Evolutionary conservation across 2,329 filamentous ascomycete species (phyloP).

Genomic region (Fusarium drepaniforme): DNA sequence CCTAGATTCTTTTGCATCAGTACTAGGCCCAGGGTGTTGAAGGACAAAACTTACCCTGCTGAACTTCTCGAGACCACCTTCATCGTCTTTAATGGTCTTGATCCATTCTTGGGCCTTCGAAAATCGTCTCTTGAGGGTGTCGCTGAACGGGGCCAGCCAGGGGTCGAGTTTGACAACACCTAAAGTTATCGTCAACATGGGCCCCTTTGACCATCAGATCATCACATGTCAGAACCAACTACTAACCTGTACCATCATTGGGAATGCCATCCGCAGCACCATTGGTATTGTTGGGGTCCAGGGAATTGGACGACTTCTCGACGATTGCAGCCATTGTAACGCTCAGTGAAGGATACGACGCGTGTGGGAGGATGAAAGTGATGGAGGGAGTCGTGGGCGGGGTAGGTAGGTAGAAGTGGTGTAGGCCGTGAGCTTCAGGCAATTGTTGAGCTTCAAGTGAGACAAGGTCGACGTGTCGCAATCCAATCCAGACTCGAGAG

Average conservation of each 20-base stretch:
- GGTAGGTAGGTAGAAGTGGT: conserved; percentile 34
- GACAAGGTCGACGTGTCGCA: conserved; percentile 34
- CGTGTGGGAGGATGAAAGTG: conserved; percentile 27
- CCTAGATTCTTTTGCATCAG: conserved; percentile 62
- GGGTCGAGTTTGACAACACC: conserved; percentile 91
- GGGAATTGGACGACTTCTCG: conserved; percentile 59
- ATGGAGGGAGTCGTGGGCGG: conserved; percentile 41
- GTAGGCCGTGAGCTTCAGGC: conserved; percentile 33
- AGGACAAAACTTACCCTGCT: conserved; percentile 71
- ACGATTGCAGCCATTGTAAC: conserved; percentile 48
- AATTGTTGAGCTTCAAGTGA: conserved; percentile 39
- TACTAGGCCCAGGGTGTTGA: background rate
- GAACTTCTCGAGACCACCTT: conserved; percentile 94
- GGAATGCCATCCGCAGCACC: conserved; percentile 65
- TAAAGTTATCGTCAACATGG: conserved; percentile 52
- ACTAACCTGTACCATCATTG: conserved; percentile 79
- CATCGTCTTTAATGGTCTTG: conserved; percentile 81
- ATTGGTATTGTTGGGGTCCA: conserved; percentile 51
- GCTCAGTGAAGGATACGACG: conserved; percentile 20
- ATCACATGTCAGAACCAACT: conserved; percentile 28
- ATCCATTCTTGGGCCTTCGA: conserved; percentile 88
- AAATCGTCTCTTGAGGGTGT: conserved; percentile 81
- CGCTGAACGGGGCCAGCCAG: conserved; percentile 88
- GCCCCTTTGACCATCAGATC: conserved; percentile 35
- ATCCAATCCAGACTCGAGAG: conserved; percentile 19